Evolutionary conservation across 2,329 filamentous ascomycete genomes (phyloP), one percentile per base, ranked within the genome.

Genomic region (Delphinella strobiligena): DNA sequence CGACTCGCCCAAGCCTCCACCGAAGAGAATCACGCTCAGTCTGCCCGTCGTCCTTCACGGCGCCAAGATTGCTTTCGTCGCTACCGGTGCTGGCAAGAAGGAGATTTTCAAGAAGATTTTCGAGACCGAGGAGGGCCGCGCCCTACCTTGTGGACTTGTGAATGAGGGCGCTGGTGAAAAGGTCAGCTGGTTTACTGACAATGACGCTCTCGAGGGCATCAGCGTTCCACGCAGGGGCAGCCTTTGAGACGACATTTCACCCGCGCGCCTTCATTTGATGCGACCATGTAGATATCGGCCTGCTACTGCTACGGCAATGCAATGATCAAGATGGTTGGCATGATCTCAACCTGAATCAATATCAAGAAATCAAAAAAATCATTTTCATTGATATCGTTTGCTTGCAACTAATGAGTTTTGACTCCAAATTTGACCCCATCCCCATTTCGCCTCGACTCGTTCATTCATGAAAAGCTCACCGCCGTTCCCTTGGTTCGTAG

Each of bases 121-220:
- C 56, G 85, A 91, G 59, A 68, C 65, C 0, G 78, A 85, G 48
- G 80, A 82, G 49, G 78, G 80, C 7, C 63, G 69, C 31, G 78
- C 75, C 27, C 68, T 96, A 44, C 91, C 91, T 2, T 94, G 87
- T 58, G 78, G 84, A 1, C 68, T 96, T 48, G 80, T 98, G 54
- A 98, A 98, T 60, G 75, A 83, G 52, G 77, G 75, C 31, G 81
- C 76, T 3, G 85, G 83, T 33, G 87, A 94, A 48, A 81, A 86
- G 53, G 86, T 87, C 55, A 91, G 79, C 64, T 98, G 91, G 91
- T 96, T 98, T 59, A 86, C 88, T 32, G 91, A 96, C 59, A 72
- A 78, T 54, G 69, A 82, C 4, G 89, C 91, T 34, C 78, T 93
- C 10, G 81, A 94, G 54, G 87, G 85, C 4, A 84, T 98, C 10